Evolutionary conservation across 2,329 filamentous ascomycete genomes (phyloP).

Genomic region (Penicillium concentricum): DNA sequence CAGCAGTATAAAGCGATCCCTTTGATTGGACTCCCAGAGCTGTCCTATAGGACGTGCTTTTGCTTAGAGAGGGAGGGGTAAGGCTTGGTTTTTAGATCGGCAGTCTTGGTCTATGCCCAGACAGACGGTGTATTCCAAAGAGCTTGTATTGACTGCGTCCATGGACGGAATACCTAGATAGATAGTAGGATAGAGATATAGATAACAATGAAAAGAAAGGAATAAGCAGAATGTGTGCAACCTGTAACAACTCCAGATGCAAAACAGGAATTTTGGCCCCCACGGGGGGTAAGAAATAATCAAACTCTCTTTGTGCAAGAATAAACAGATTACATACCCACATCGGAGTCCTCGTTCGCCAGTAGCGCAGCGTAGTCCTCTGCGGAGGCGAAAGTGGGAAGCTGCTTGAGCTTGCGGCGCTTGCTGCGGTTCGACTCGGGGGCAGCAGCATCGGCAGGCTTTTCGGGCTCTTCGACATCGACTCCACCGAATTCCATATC

Average conservation of each 20-base stretch:
- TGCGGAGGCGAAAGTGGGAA: slow-evolving; percentile 88
- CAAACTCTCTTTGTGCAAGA: background rate
- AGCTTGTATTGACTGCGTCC: background rate
- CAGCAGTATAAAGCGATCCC: background rate
- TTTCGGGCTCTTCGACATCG: slow-evolving; percentile 38
- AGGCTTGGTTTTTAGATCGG: background rate
- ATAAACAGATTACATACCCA: slow-evolving; percentile 33
- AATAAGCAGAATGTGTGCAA: background rate
- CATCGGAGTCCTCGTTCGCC: slow-evolving; percentile 61
- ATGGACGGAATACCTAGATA: background rate
- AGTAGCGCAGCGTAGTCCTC: slow-evolving; percentile 92
- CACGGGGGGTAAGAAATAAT: background rate
- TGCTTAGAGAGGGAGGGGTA: background rate
- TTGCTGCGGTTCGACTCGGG: slow-evolving; percentile 55
- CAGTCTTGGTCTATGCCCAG: background rate
- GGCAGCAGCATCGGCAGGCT: slow-evolving; percentile 43
- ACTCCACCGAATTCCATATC: slow-evolving; percentile 48
- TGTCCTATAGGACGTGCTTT: background rate
- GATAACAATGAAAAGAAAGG: background rate
- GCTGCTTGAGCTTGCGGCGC: slow-evolving; percentile 79
- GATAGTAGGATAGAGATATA: slow-evolving; percentile 1
- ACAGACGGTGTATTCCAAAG: background rate
- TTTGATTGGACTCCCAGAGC: background rate
- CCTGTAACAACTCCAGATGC: slow-evolving; percentile 10
- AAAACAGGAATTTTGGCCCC: slow-evolving; percentile 1